A percentile compares a stretch with the other conserved stretches of the same genome.
phyloP scores from a whole-genome alignment of 352 stramenopile species.

The Phytophthora tubulina region DNA sequence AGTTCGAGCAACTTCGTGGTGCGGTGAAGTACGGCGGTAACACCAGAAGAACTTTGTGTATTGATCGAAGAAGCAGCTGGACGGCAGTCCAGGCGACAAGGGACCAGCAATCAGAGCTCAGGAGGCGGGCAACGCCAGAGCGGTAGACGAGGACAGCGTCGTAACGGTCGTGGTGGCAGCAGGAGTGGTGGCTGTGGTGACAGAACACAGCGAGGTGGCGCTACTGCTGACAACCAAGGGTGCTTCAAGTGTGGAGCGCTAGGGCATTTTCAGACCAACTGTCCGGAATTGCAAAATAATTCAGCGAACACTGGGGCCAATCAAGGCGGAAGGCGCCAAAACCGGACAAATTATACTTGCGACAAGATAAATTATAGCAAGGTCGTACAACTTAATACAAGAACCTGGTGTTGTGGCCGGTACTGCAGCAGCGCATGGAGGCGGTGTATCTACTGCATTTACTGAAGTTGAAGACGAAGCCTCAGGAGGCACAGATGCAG shows the following conservation, averaged over 20 bases:
- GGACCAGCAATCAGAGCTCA: no score
- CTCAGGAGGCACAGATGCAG: not conserved
- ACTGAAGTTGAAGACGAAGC: not conserved
- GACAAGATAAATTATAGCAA: not conserved
- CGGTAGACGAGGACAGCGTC: not conserved
- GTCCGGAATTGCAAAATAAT: not conserved
- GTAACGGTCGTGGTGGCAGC: not conserved
- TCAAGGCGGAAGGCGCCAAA: not conserved
- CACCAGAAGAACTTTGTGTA: not conserved
- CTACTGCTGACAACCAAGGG: not conserved
- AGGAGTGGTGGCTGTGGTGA: not conserved
- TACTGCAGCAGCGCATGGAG: not conserved
- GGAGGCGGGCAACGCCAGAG: no score
- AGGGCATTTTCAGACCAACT: not conserved
- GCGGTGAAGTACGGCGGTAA: conserved; percentile 6
- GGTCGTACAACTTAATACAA: not conserved
- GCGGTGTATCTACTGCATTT: not conserved
- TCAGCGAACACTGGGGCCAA: not conserved
- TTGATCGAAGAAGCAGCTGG: conserved; percentile 1
- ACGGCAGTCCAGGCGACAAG: not conserved
- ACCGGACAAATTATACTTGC: not conserved
- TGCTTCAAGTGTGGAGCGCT: not conserved
- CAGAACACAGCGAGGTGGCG: not conserved
- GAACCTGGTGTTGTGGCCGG: not conserved
- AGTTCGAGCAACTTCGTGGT: conserved; percentile 1